These are phyloP conservation scores for Teunomyces panamensis DNA, from an alignment of 805 yeast genomes.

Conservation along the genomic window DNA sequence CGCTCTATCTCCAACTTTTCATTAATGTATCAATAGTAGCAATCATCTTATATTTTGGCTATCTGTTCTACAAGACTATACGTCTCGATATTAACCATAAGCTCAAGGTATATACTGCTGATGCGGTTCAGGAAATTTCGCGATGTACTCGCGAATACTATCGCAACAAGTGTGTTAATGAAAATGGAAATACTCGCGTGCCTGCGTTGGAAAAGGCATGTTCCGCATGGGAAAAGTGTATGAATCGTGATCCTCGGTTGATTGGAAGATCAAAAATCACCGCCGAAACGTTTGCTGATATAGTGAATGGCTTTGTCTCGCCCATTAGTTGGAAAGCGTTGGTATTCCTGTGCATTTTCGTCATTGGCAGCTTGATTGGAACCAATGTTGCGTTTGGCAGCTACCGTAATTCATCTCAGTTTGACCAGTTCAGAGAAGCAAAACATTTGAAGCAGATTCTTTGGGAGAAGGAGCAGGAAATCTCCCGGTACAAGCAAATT, in stretches of 20 bases:
- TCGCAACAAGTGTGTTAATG: slow-evolving; percentile 69
- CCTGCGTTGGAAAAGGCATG: slow-evolving; percentile 77
- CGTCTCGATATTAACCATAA: slow-evolving; percentile 68
- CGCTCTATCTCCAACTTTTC: slow-evolving; percentile 61
- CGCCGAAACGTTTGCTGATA: slow-evolving; percentile 81
- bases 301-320: slow-evolving; percentile 69
- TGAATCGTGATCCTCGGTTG: slow-evolving; percentile 70
- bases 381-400: slow-evolving; percentile 51
- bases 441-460: background rate
- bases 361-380: slow-evolving; percentile 51
- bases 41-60: slow-evolving; percentile 49
- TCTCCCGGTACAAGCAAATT: background rate
- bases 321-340: slow-evolving; percentile 72
- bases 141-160: slow-evolving; percentile 67
- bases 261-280: slow-evolving; percentile 69
- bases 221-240: slow-evolving; percentile 74
- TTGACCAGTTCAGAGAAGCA: background rate
- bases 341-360: slow-evolving; percentile 41
- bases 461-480: background rate
- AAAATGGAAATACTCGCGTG: slow-evolving; percentile 43
- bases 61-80: slow-evolving; percentile 53
- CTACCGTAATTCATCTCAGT: slow-evolving; percentile 18
- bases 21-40: slow-evolving; percentile 55
- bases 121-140: slow-evolving; percentile 61
- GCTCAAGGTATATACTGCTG: slow-evolving; percentile 59